These are phyloP conservation scores for Zymoseptoria brevis DNA, from an alignment of 2,329 filamentous ascomycete genomes.

Conservation along the genomic window DNA sequence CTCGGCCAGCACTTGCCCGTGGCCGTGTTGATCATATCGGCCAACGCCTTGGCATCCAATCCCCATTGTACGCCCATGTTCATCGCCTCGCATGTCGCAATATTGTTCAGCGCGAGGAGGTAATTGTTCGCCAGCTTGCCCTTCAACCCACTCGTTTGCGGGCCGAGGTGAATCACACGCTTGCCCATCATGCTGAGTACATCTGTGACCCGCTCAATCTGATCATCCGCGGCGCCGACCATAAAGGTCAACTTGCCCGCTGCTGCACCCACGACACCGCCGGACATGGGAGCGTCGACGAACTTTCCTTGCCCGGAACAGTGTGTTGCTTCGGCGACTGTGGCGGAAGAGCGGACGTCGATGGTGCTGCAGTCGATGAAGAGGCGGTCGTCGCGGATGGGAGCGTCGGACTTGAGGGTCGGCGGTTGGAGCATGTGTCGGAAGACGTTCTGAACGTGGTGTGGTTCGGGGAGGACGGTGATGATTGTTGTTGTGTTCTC, in stretches of 20 bases:
- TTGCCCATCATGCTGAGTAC: slow-evolving; percentile 77
- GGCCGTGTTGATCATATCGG: slow-evolving; percentile 82
- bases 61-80: slow-evolving; percentile 57
- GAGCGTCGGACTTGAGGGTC: slow-evolving; percentile 41
- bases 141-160: slow-evolving; percentile 75
- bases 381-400: slow-evolving; percentile 52
- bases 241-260: slow-evolving; percentile 92
- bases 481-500: slow-evolving; percentile 69
- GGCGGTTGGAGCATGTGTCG: slow-evolving; percentile 60
- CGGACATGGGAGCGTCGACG: slow-evolving; percentile 94
- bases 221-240: slow-evolving; percentile 62
- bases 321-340: slow-evolving; percentile 64
- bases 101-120: slow-evolving; percentile 87
- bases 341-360: slow-evolving; percentile 74
- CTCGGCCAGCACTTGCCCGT: slow-evolving; percentile 95
- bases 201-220: slow-evolving; percentile 58
- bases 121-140: slow-evolving; percentile 98
- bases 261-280: slow-evolving; percentile 82
- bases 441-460: slow-evolving; percentile 80
- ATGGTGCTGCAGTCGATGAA: slow-evolving; percentile 98
- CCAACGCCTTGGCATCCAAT: slow-evolving; percentile 58
- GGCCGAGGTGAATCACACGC: slow-evolving; percentile 76
- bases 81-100: slow-evolving; percentile 60
- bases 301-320: slow-evolving; percentile 65
- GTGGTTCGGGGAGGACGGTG: slow-evolving; percentile 80